A percentile compares a stretch with the other conserved stretches of the same genome.
These are phyloP conservation scores for Scheffersomyces stambukii DNA, from an alignment of 1,139 yeast genomes.

Conservation along the genomic window DNA sequence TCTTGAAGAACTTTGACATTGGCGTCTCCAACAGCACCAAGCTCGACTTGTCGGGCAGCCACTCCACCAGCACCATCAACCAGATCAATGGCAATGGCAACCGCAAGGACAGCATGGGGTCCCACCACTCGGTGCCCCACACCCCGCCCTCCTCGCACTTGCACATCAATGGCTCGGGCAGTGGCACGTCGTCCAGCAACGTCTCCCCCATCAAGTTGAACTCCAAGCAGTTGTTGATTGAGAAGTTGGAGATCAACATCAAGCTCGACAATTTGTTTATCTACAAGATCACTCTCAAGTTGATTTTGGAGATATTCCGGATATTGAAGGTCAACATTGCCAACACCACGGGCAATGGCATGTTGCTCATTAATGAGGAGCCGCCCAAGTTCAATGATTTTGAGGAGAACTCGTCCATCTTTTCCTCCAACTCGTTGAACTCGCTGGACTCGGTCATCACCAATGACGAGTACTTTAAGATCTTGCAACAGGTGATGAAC, in stretches of 20 bases:
- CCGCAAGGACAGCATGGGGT: slow-evolving; percentile 7
- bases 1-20: slow-evolving; percentile 41
- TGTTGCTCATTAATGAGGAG: not conserved
- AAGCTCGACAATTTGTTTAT: slow-evolving; percentile 38
- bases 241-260: slow-evolving; percentile 44
- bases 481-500: slow-evolving; percentile 25
- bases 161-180: slow-evolving; percentile 4
- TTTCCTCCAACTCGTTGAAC: slow-evolving; percentile 26
- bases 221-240: slow-evolving; percentile 41
- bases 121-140: slow-evolving; percentile 7
- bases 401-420: slow-evolving; percentile 29
- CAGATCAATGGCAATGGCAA: slow-evolving; percentile 8
- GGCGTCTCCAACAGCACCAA: slow-evolving; percentile 15
- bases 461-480: slow-evolving; percentile 31
- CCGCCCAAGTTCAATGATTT: not conserved
- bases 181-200: slow-evolving; percentile 4
- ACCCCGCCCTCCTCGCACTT: slow-evolving; percentile 9
- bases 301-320: slow-evolving; percentile 27
- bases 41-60: slow-evolving; percentile 1
- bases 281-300: slow-evolving; percentile 31
- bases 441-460: slow-evolving; percentile 22
- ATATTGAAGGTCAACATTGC: slow-evolving; percentile 18
- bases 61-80: slow-evolving; percentile 12
- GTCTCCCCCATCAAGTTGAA: slow-evolving; percentile 39
- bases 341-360: slow-evolving; percentile 5